phyloP scores from a whole-genome alignment of 2,329 filamentous ascomycete genomes.

The Kalmusia sp. region DNA sequence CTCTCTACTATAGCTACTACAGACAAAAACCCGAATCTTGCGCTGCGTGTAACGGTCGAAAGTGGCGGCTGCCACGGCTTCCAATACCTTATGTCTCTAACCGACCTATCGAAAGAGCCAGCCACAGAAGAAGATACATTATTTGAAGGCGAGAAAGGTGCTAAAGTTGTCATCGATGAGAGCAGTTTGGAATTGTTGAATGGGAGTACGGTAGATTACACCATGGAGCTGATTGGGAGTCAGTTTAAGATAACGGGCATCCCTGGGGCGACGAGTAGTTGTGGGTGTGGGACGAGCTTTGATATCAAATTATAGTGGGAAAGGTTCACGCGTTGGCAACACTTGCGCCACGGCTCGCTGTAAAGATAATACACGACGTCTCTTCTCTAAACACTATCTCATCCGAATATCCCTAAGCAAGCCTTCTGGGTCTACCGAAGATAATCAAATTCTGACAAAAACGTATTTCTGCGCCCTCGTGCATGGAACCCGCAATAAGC shows the following conservation, averaged over 20 bases:
- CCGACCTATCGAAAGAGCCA: conserved; percentile 61
- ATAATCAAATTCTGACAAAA: too few relatives aligned
- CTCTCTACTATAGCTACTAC: conserved; percentile 68
- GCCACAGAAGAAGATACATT: conserved; percentile 80
- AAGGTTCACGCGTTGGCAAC: too few relatives aligned
- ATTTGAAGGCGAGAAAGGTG: conserved; percentile 71
- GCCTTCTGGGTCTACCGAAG: too few relatives aligned
- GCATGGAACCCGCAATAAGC: too few relatives aligned
- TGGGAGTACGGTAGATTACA: conserved; percentile 95
- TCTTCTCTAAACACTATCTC: neutral
- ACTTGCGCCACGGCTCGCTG: too few relatives aligned
- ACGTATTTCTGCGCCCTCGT: too few relatives aligned
- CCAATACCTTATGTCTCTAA: conserved; percentile 92
- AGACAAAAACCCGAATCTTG: conserved; percentile 74
- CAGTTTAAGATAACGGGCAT: conserved; percentile 98
- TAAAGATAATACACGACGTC: conserved; percentile 3
- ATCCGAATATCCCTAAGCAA: too few relatives aligned
- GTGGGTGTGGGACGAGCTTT: conserved; percentile 97
- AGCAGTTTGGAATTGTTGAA: conserved; percentile 86
- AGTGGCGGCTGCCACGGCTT: conserved; percentile 97
- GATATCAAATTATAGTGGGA: conserved; percentile 71
- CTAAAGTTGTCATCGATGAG: conserved; percentile 90
- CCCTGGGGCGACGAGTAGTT: conserved; percentile 88
- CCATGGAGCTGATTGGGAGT: conserved; percentile 90
- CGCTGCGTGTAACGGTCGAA: conserved; percentile 90